phyloP scores from a whole-genome alignment of 495 filamentous ascomycete species.

The Daldinia bambusicola region DNA sequence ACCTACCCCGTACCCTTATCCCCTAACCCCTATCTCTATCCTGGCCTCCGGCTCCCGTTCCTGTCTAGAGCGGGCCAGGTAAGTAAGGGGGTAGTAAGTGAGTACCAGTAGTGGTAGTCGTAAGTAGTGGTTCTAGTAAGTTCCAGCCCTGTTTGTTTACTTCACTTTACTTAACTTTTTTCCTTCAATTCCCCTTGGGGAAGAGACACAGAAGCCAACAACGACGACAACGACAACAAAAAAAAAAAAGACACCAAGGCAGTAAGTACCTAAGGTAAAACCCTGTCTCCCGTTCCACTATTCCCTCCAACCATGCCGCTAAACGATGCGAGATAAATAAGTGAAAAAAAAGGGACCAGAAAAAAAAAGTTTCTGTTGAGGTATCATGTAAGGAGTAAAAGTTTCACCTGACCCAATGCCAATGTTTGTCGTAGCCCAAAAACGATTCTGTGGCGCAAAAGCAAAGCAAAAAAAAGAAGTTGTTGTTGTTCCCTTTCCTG shows the following conservation, averaged over 20 bases:
- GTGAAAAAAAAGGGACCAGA: not conserved
- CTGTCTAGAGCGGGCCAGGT: not conserved
- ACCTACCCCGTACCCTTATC: not conserved
- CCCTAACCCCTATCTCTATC: not conserved
- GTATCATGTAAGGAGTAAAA: slow-evolving; percentile 37
- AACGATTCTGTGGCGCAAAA: slow-evolving; percentile 11
- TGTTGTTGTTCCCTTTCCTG: slow-evolving; percentile 27
- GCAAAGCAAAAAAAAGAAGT: slow-evolving; percentile 7
- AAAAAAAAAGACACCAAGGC: slow-evolving; percentile 13
- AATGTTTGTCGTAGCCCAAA: slow-evolving; percentile 40
- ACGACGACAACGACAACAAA: slow-evolving; percentile 14
- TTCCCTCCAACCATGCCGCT: slow-evolving; percentile 17
- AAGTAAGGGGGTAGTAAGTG: not conserved
- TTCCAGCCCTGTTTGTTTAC: slow-evolving; percentile 4
- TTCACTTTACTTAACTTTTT: too few relatives aligned
- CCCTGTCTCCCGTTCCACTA: slow-evolving; percentile 4
- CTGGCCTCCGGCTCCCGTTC: not conserved
- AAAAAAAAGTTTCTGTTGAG: slow-evolving; percentile 32
- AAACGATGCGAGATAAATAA: slow-evolving; percentile 37
- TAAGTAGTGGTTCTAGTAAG: not conserved
- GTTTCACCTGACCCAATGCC: slow-evolving; percentile 43
- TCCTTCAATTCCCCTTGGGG: not conserved
- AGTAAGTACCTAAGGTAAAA: not conserved
- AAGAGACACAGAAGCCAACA: not conserved
- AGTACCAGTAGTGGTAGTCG: not conserved